phyloP scores from a whole-genome alignment of 768 basidiomycete species.

The Rhodotorula kratochvilovae region DNA sequence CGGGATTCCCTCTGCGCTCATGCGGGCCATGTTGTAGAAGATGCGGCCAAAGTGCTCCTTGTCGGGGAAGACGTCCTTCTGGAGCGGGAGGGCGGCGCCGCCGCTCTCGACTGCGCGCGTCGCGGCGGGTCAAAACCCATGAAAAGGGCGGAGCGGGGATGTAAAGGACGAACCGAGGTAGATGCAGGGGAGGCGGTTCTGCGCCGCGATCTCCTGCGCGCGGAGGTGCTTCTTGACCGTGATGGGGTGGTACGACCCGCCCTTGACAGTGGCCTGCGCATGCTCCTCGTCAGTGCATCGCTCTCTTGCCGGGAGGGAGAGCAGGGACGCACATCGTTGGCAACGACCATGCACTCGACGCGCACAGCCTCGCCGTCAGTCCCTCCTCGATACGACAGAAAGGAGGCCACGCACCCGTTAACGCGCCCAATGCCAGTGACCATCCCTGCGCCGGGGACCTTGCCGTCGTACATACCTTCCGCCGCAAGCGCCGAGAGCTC shows the following conservation, averaged over 20 bases:
- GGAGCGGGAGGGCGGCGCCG: slow-evolving; percentile 84
- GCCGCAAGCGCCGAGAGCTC: slow-evolving; percentile 82
- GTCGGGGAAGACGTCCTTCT: slow-evolving; percentile 79
- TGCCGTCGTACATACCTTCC: slow-evolving; percentile 72
- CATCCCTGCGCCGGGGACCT: slow-evolving; percentile 79
- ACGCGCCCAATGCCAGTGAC: slow-evolving; percentile 63
- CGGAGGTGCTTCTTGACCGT: slow-evolving; percentile 89
- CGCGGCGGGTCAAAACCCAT: too few species aligned
- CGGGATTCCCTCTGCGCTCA: slow-evolving; percentile 30
- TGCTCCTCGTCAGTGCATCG: background rate
- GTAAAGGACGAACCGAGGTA: slow-evolving; percentile 83
- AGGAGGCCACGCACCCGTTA: slow-evolving; percentile 37
- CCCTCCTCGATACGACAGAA: too few species aligned
- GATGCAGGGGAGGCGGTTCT: slow-evolving; percentile 82
- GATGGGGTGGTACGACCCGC: slow-evolving; percentile 35
- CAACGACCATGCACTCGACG: slow-evolving; percentile 77
- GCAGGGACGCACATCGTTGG: slow-evolving; percentile 74
- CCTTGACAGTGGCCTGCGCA: slow-evolving; percentile 33
- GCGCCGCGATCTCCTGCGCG: slow-evolving; percentile 88
- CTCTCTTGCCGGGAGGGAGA: background rate
- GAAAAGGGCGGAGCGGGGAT: too few species aligned
- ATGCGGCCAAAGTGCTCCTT: slow-evolving; percentile 92
- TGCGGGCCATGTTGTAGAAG: slow-evolving; percentile 87
- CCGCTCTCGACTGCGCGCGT: slow-evolving; percentile 75
- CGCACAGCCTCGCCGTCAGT: too few species aligned